Evolutionary conservation across 225 moss, liverwort and hornwort genomes (phyloP).

Genomic region (Thuidium tamariscinum): DNA sequence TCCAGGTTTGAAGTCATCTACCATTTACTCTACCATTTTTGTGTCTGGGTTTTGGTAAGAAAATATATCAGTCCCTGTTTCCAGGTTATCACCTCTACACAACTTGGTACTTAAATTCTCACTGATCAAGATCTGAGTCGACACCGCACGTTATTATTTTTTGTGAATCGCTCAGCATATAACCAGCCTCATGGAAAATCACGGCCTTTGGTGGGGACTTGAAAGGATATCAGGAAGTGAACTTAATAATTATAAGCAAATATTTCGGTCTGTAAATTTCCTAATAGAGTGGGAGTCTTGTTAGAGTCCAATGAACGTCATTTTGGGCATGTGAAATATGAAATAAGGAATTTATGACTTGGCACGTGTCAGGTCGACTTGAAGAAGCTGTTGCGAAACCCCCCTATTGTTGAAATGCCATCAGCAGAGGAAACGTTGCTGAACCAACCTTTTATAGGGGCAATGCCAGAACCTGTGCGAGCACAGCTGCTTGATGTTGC

Average conservation of each 20-base stretch:
- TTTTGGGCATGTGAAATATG: not conserved
- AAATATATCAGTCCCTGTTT: not conserved
- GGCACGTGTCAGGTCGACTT: slow-evolving; percentile 55
- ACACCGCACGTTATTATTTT: not conserved
- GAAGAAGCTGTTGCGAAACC: slow-evolving; percentile 75
- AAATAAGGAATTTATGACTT: not conserved
- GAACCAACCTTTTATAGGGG: slow-evolving; percentile 79
- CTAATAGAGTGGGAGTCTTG: not conserved
- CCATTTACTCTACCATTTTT: not conserved
- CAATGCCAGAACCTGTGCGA: slow-evolving; percentile 42
- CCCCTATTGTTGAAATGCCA: slow-evolving; percentile 67
- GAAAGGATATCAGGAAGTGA: not conserved
- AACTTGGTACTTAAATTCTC: not conserved
- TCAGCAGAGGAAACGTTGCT: slow-evolving; percentile 30
- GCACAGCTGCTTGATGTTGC: slow-evolving; percentile 21
- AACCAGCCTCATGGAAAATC: not conserved
- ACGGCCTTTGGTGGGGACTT: not conserved
- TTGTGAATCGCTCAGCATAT: not conserved
- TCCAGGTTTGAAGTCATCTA: slow-evolving; percentile 54
- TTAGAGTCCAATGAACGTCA: not conserved
- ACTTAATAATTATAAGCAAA: not conserved
- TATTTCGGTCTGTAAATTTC: not conserved
- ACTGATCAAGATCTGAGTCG: not conserved
- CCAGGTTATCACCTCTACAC: not conserved
- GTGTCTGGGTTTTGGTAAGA: not conserved